These are phyloP conservation scores for Groenewaldozyma sp. DNA, from an alignment of 1,139 yeast species.

Conservation along the genomic window DNA sequence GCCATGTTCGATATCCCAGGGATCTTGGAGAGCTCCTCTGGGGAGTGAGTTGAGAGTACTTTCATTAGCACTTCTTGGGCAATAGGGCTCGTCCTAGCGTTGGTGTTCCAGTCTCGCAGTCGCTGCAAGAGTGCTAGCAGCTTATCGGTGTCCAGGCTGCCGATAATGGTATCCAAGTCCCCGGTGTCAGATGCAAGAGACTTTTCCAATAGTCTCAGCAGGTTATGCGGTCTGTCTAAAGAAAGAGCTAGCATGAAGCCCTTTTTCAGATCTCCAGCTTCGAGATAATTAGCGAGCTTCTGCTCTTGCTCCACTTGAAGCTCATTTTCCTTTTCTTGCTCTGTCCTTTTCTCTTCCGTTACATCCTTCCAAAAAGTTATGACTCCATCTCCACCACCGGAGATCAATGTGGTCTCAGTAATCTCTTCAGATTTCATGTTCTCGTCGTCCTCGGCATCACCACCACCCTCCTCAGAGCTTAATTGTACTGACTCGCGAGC, in stretches of 20 bases:
- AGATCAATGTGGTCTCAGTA: conserved; percentile 36
- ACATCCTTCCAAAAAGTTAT: conserved; percentile 83
- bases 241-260: conserved; percentile 83
- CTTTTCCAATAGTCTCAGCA: conserved; percentile 19
- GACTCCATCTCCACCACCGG: conserved; percentile 95
- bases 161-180: conserved; percentile 58
- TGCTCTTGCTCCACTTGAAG: conserved; percentile 77
- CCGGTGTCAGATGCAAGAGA: conserved; percentile 19
- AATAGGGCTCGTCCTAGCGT: conserved; percentile 66
- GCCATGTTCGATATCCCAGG: conserved; percentile 60
- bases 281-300: conserved; percentile 61
- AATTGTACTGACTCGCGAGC: conserved; percentile 27
- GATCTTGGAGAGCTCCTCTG: conserved; percentile 50
- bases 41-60: conserved; percentile 37
- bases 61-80: conserved; percentile 71
- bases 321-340: conserved; percentile 32
- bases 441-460: conserved; percentile 48
- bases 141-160: conserved; percentile 48
- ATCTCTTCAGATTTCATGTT: conserved; percentile 3
- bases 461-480: conserved; percentile 1
- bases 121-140: conserved; percentile 55
- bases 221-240: conserved; percentile 63
- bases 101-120: conserved; percentile 91
- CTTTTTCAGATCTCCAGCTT: conserved; percentile 69
- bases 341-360: conserved; percentile 55